phyloP scores from a whole-genome alignment of 257 asterid species.

The Jacaranda copaia region DNA sequence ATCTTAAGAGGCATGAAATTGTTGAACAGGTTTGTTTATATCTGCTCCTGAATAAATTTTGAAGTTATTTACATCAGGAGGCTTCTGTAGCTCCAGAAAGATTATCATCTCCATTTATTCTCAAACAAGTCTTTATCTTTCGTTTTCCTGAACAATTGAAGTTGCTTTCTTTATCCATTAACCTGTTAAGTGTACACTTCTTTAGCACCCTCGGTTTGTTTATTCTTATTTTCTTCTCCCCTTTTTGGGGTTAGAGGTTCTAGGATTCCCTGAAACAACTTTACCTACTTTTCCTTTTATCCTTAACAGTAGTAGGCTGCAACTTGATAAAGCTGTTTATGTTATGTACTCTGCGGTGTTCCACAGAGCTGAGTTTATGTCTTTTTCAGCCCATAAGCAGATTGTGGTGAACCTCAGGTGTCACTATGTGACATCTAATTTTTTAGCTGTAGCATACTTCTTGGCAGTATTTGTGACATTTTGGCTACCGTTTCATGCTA shows the following conservation, averaged over 20 bases:
- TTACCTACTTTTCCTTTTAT: not conserved
- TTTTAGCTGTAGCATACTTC: not conserved
- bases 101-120: not conserved
- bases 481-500: not conserved
- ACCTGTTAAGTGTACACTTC: not conserved
- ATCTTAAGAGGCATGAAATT: conserved; percentile 91
- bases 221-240: conserved; percentile 22
- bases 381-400: conserved; percentile 18
- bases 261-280: not conserved
- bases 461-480: not conserved
- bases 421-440: not conserved
- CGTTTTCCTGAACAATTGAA: not conserved
- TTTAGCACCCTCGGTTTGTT: conserved; percentile 3
- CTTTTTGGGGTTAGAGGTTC: conserved; percentile 14
- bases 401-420: not conserved
- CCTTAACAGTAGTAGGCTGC: not conserved
- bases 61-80: conserved; percentile 20
- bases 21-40: conserved; percentile 77
- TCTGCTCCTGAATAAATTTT: not conserved
- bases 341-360: not conserved
- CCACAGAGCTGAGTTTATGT: not conserved
- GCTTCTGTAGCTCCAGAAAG: conserved; percentile 1
- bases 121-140: not conserved
- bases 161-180: conserved; percentile 13
- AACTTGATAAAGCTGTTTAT: not conserved